Evolutionary conservation across 202 grass and related monocot genomes (phyloP), one percentile per base, ranked within the genome.

Genomic region (Saccharum hybrid): DNA sequence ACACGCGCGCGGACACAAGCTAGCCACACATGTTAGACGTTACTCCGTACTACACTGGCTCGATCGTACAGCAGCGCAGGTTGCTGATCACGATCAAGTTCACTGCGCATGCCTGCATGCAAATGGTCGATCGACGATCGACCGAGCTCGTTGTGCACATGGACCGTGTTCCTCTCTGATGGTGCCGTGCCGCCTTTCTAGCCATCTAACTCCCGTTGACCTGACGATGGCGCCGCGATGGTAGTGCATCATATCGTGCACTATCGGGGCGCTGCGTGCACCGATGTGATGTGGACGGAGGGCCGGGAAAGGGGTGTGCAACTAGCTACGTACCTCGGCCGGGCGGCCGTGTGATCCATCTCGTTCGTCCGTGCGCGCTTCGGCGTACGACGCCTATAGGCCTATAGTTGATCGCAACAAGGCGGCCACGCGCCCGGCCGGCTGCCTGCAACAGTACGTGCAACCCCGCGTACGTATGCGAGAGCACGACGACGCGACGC

Each of bases 131-230:
- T 34, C 28, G n/a, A n/a, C 26, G 26, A 26, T 52, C 42, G 10
- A 45, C 4, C 7, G 71, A 33, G 71, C 71, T 52, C 26, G 71
- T 33, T 33, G 23, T n/a, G n/a, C 75, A 72, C 83, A 41, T 57
- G 57, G 41, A 19, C 26, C 52, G 49, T 19, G 52, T 51, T 51
- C 48, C 51, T 56, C 51, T 18, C 51, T 18, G 7, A 28, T n/a
- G 6, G 26, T 49, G 26, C 63, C 76, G 65, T 49, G 74, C 52
- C 39, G 28, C 74, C 52, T 78, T 78, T 71, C 56, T 33, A 72
- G 6, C 30, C 36, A 75, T 66, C 28, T 33, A 41, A 33, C 62
- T 30, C 74, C 21, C 66, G 52, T 72, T 86, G 70, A 81, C 77
- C 40, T n/a, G 11, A 6, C 1, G 59, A 56, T 28, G 33, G 65